Percentiles rank a stretch among this genome's conserved stretches.
These are phyloP conservation scores for Phytophthora nicotianae DNA, from an alignment of 352 stramenopile genomes.

Conservation along the genomic window DNA sequence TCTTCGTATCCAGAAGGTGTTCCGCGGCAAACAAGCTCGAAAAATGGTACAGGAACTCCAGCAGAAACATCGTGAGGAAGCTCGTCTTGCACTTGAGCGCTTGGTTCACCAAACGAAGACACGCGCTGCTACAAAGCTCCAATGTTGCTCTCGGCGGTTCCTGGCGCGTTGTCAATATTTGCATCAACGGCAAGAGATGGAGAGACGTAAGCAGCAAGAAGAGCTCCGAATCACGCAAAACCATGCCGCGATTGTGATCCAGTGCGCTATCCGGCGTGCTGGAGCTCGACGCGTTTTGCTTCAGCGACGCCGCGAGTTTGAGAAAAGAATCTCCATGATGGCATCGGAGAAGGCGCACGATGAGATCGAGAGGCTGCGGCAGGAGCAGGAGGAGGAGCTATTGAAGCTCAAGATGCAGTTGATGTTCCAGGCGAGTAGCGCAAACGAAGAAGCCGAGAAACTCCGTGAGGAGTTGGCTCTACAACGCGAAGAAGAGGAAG, in stretches of 20 bases:
- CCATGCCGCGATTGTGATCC: constrained; percentile 65
- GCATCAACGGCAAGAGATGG: constrained; percentile 36
- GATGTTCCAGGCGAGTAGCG: constrained; percentile 53
- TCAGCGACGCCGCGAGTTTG: constrained; percentile 65
- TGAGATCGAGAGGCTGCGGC: constrained; percentile 75
- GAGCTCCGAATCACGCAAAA: constrained; percentile 40
- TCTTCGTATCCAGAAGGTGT: constrained; percentile 66
- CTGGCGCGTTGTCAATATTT: constrained; percentile 48
- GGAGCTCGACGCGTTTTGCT: constrained; percentile 47
- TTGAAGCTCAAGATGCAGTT: constrained; percentile 70
- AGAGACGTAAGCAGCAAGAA: constrained; percentile 30
- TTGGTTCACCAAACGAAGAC: constrained; percentile 65
- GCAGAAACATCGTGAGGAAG: constrained; percentile 49
- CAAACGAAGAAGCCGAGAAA: constrained; percentile 51
- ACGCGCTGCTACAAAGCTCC: constrained; percentile 69
- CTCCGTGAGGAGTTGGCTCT: constrained; percentile 49
- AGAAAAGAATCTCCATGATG: constrained; percentile 83
- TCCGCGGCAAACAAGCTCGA: constrained; percentile 62
- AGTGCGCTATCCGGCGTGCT: constrained; percentile 60
- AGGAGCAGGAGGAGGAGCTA: constrained; percentile 78
- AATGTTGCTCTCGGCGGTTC: constrained; percentile 66
- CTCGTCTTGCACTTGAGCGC: constrained; percentile 55
- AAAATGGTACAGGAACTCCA: constrained; percentile 40
- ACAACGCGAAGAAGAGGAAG: constrained; percentile 54
- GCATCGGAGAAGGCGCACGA: constrained; percentile 79